Conservation (phyloP, 164 flowering plant species). For the Aristolochia fimbriata region DNA sequence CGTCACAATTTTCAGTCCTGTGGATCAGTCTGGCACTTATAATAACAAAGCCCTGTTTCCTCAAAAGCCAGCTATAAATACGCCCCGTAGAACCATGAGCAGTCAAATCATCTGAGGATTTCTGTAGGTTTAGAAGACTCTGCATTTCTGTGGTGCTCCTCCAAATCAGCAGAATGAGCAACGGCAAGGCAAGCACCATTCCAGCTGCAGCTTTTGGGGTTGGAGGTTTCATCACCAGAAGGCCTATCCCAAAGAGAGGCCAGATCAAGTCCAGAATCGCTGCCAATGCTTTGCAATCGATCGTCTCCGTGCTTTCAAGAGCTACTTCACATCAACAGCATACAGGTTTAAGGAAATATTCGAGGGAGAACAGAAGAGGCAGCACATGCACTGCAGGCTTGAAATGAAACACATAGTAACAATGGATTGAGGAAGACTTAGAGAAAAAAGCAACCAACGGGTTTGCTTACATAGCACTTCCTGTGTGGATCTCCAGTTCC, state of each 20-base stretch:
- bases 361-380: slow-evolving; percentile 7
- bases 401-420: no score
- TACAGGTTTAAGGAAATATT: slow-evolving; percentile 2
- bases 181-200: slow-evolving; percentile 18
- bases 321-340: slow-evolving; percentile 17
- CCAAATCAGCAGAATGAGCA: slow-evolving; percentile 17
- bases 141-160: neutral
- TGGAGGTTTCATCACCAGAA: slow-evolving; percentile 8
- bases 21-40: no score
- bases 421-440: no score
- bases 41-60: no score
- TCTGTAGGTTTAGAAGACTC: neutral
- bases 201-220: slow-evolving; percentile 12
- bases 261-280: slow-evolving; percentile 54
- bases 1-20: no score
- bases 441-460: no score
- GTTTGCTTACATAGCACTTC: no score
- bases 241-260: slow-evolving; percentile 43
- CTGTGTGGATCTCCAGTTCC: neutral
- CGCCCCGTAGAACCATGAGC: no score
- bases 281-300: slow-evolving; percentile 34
- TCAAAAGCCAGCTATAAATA: no score
- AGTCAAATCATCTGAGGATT: no score
- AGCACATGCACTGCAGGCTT: neutral
- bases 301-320: slow-evolving; percentile 28